Base-by-base conservation (phyloP, 345 rosid genomes). In the Geranium brycei region DNA sequence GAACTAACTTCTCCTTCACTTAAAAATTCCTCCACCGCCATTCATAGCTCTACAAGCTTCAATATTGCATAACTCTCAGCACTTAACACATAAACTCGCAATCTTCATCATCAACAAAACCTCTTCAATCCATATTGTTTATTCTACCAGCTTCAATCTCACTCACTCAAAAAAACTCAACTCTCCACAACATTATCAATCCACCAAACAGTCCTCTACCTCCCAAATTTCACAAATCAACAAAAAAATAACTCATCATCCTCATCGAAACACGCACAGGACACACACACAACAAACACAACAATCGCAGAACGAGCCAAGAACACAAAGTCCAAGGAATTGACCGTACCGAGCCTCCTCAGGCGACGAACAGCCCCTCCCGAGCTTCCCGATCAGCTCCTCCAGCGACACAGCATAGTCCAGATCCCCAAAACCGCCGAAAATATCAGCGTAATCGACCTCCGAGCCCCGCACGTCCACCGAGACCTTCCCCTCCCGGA, bases 371-470 rank as follows among this genome's bases (percentile, higher is more conserved):
- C 28, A 59, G 19, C 64, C 76, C 73, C 69, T 79, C 51, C 74
- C 73, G 2, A 83, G 71, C 59, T 78, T 83, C 12, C 75, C 57
- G 62, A 77, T 47, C 69, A 86, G 64, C 41, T 89, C 86, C 64
- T 85, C 91, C 5, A 76, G 81, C 66, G 91, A 77, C 56, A 77
- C 73, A 55, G 70, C 78, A 65, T 71, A 84, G 62, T 86, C 90
- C 10, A 71, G 67, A 57, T 62, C 87, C 19, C 73, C 83, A 64
- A 80, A 83, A 1, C 86, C 90, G 30, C 90, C 88, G 41, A 92
- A 92, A 51, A 92, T 86, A 14, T 75, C 80, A 31, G 87, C 69
- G 81, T 92, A 92, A 63, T 92, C 97, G 19, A 82, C 82, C 71
- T 74, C 79, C 7, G 91, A 80, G 71, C 83, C 78, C 35, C 79